Evolutionary conservation across 1,284 basidiomycete genomes (phyloP).

Genomic region (Ganoderma multipileum): DNA sequence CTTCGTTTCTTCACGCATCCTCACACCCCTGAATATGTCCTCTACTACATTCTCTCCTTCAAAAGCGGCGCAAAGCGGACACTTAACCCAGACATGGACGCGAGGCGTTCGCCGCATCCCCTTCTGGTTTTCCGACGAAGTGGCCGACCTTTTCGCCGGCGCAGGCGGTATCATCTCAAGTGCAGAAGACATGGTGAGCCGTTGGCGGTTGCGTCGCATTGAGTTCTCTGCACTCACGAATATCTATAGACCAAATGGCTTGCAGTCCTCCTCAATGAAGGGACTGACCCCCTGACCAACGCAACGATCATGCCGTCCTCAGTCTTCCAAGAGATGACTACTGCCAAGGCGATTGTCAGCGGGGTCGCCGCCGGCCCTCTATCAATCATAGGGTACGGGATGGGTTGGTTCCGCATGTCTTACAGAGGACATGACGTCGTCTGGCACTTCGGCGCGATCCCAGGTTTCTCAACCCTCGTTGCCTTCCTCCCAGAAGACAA

Average conservation of each 20-base stretch:
- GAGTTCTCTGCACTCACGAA: background rate
- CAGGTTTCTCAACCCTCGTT: conserved; percentile 49
- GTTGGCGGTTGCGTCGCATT: background rate
- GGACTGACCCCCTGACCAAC: conserved; percentile 38
- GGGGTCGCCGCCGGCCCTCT: conserved; percentile 2
- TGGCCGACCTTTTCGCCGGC: conserved; percentile 38
- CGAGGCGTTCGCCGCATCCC: conserved; percentile 37
- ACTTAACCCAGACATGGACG: conserved; percentile 43
- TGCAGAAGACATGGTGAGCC: conserved; percentile 39
- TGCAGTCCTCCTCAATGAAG: conserved; percentile 36
- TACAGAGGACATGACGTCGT: conserved; percentile 38
- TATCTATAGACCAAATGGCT: conserved; percentile 41
- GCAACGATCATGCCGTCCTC: conserved; percentile 36
- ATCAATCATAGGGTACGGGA: conserved; percentile 38
- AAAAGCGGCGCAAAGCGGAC: conserved; percentile 41
- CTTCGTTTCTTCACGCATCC: conserved; percentile 40
- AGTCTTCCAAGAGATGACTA: conserved; percentile 36
- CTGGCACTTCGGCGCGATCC: conserved; percentile 24
- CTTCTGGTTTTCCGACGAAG: conserved; percentile 36
- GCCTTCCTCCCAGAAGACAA: conserved; percentile 39
- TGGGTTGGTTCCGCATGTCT: conserved; percentile 38
- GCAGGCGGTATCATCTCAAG: conserved; percentile 43
- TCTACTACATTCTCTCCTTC: conserved; percentile 44
- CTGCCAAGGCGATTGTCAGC: conserved; percentile 33
- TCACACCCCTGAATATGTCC: conserved; percentile 43